Conservation (phyloP, 805 yeast genomes). For the Kodamaea kaohsiungensis region DNA sequence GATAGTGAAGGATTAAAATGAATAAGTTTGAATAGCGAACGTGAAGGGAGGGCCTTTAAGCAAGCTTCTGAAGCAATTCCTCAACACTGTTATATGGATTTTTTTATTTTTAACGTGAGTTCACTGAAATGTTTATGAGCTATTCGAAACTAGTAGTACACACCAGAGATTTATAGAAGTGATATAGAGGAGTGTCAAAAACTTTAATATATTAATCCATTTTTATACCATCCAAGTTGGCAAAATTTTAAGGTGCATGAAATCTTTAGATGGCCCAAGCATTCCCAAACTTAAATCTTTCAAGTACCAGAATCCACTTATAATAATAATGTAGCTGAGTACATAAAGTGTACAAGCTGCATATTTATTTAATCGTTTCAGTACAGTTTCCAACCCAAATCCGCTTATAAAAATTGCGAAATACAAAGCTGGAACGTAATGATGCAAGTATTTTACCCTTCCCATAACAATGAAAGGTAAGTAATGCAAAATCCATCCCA, state of each 20-base stretch:
- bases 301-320: slow-evolving; percentile 59
- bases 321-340: slow-evolving; percentile 48
- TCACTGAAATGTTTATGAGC: too few relatives aligned
- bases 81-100: too few relatives aligned
- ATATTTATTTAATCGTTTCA: slow-evolving; percentile 16
- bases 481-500: slow-evolving; percentile 44
- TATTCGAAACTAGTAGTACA: too few relatives aligned
- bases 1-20: too few relatives aligned
- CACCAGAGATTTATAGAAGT: too few relatives aligned
- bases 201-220: background rate
- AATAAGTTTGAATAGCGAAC: too few relatives aligned
- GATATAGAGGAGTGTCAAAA: too few relatives aligned
- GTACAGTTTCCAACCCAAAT: slow-evolving; percentile 19
- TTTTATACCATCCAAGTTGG: slow-evolving; percentile 22
- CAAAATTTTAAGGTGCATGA: slow-evolving; percentile 33
- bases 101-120: too few relatives aligned
- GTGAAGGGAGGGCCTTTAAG: too few relatives aligned
- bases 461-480: slow-evolving; percentile 45
- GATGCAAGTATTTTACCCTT: slow-evolving; percentile 45
- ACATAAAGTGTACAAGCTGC: slow-evolving; percentile 37
- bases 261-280: slow-evolving; percentile 40
- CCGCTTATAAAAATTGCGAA: slow-evolving; percentile 29
- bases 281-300: slow-evolving; percentile 81
- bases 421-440: slow-evolving; percentile 45
- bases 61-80: too few relatives aligned